Percentiles rank a stretch among this genome's conserved stretches.
Evolutionary conservation across 2,329 filamentous ascomycete species (phyloP).

Genomic region (Hypoxylon sp.): DNA sequence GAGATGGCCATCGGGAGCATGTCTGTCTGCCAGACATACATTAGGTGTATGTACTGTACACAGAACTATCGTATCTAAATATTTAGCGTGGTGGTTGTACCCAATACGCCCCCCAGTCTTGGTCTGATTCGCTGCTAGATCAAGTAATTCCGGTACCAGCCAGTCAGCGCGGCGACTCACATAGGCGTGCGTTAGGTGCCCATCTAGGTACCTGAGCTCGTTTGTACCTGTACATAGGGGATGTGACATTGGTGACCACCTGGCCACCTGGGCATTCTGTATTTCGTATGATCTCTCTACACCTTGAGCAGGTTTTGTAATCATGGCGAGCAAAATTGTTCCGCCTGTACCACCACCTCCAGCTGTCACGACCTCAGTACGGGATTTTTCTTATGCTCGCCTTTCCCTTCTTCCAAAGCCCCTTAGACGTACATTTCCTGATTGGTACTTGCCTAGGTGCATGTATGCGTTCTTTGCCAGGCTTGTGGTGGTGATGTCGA

Average conservation of each 20-base stretch:
- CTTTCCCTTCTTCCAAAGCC: too few species aligned
- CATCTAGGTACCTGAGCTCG: too few species aligned
- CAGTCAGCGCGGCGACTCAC: constrained; percentile 5
- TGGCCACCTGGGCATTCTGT: neutral
- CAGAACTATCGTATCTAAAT: too few species aligned
- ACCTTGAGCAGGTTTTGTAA: constrained; percentile 33
- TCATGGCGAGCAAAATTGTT: constrained; percentile 22
- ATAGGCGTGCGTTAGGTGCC: too few species aligned
- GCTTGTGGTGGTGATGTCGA: neutral
- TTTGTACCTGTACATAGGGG: constrained; percentile 2
- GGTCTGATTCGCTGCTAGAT: constrained; percentile 36
- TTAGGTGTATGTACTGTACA: constrained; percentile 11
- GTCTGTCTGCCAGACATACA: neutral
- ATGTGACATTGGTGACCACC: too few species aligned
- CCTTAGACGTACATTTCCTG: neutral
- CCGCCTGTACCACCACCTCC: neutral
- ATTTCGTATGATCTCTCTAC: neutral
- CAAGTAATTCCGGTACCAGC: constrained; percentile 30
- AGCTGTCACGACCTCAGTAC: constrained; percentile 7
- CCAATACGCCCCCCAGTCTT: constrained; percentile 13
- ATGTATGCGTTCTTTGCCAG: neutral
- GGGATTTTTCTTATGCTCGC: constrained; percentile 16
- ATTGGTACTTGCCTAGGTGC: neutral
- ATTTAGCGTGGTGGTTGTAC: too few species aligned
- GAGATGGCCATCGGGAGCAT: neutral